phyloP scores from a whole-genome alignment of 2,329 filamentous ascomycete genomes.

The Plenodomus lindquistii region DNA sequence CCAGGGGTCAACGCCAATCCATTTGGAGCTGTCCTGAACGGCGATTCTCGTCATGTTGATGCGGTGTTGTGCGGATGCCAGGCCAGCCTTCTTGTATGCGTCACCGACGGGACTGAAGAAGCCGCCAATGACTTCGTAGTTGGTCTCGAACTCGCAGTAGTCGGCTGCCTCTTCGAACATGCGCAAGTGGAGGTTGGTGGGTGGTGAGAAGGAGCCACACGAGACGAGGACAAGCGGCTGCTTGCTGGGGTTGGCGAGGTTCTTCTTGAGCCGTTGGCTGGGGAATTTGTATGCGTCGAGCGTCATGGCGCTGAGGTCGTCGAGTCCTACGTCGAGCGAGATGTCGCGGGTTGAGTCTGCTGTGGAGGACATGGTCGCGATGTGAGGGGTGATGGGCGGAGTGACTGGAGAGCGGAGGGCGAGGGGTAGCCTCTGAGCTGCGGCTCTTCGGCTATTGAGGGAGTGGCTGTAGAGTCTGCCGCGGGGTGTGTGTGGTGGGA shows the following conservation, averaged over 20 bases:
- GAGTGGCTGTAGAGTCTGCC: constrained; percentile 5
- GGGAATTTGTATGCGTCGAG: constrained; percentile 64
- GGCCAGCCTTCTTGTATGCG: constrained; percentile 77
- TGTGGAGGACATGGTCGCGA: constrained; percentile 29
- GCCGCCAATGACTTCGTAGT: constrained; percentile 84
- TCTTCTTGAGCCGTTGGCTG: constrained; percentile 60
- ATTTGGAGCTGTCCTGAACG: constrained; percentile 64
- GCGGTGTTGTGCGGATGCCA: constrained; percentile 73
- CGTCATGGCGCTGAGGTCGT: constrained; percentile 33
- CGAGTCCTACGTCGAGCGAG: constrained; percentile 27
- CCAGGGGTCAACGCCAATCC: constrained; percentile 51
- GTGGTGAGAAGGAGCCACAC: constrained; percentile 73
- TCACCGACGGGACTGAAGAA: constrained; percentile 80
- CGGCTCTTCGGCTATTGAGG: constrained; percentile 10
- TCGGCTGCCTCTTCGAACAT: constrained; percentile 90
- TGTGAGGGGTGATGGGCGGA: constrained; percentile 1
- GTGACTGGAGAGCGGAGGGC: constrained; percentile 7
- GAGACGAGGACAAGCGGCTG: constrained; percentile 70
- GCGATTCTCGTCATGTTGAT: constrained; percentile 87
- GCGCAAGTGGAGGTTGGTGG: constrained; percentile 76
- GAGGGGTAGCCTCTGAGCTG: constrained; percentile 11
- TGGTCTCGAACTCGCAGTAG: constrained; percentile 68
- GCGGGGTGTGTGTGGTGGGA: constrained; percentile 5
- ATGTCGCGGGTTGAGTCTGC: constrained; percentile 17
- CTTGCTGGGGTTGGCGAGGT: constrained; percentile 59